Evolutionary conservation across 1,284 basidiomycete genomes (phyloP), one percentile per base, ranked within the genome.

Genomic region (Ustilago loliicola): DNA sequence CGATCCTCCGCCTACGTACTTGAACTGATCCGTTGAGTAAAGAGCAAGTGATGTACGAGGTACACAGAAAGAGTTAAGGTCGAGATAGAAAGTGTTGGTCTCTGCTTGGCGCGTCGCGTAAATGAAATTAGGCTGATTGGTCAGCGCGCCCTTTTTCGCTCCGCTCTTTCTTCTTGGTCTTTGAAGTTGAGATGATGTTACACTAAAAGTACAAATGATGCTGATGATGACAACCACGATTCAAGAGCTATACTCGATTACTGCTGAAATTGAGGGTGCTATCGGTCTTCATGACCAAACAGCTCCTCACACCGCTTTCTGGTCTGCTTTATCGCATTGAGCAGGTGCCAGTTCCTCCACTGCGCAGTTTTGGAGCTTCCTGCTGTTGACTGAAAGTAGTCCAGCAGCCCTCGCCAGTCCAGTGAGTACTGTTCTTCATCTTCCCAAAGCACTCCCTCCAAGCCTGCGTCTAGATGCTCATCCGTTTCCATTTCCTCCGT

Each of bases 331-430:
- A 72, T 53, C 19, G 70, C 70, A 21, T 56, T 53, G 52, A 72
- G 64, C 57, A 72, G 40, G 15, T 72, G 70, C 70, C 70, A 72
- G 17, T 72, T 66, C 23, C 70, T 62, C 70, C 70, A 72, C 17
- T 72, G 64, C 38, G 64, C 30, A 0, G 60, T 51, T 15, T 62
- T 66, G 10, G 70, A 72, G 32, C 10, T 57, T 48, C 64, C 70
- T 6, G 48, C 64, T 1, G 61, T 63, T 9, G 64, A 62, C 36
- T 72, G 56, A 13, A 72, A 52, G 8, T 59, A 66, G 36, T 63
- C 56, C 13, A 72, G 48, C 56, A 72, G 21, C 6, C 42, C 30
- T 47, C 15, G 21, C 64, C 70, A 72, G 8, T 55, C 47, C 47
- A 72, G 21, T 10, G 60, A 45, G 19, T 48, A 57, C 3, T 42